Base-by-base conservation (phyloP, 2,329 filamentous ascomycete species). In the Penicillium palitans region DNA sequence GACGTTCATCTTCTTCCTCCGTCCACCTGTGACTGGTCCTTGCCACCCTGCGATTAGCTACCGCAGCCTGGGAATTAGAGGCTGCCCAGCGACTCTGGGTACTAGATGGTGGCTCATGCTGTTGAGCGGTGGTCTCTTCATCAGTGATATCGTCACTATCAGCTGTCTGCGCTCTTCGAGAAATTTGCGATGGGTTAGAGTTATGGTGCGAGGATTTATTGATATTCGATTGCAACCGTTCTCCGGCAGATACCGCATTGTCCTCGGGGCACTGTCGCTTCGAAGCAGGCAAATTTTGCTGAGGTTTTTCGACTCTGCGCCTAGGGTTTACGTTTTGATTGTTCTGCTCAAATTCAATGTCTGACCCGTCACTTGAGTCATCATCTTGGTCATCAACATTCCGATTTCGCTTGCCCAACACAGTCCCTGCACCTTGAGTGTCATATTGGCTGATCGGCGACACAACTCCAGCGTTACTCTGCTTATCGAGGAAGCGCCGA, bases 311-410 rank as follows among this genome's bases (percentile, higher is more conserved):
- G 46, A 58, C 77, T 73, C 70, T 60, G 71, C 51, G 60, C 57
- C 71, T 3, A 51, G 65, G 7, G 73, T 71, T 69, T 3, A 67
- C 62, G 8, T 68, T 66, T 13, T 78, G 76, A 7, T 66, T 66
- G 50, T 76, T 72, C 3, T 68, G 68, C 40, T 80, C 75, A 57
- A 82, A 83, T 8, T 47, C 51, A 46, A 27, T 4, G 40, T 53
- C 51, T 27, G 51, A 27, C 31, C 2, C 51, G 2, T 73, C 79
- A 45, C 25, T 40, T 8, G 42, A n/a, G 24, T 78, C 76, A 9
- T 80, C 78, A 47, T 75, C 74, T 10, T 69, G 68, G n/a, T 62
- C 58, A 10, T 66, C 62, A 1, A 52, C 60, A 33, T 19, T 57
- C 9, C 49, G 58, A 19, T 39, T 33, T 19, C 51, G 51, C 17